A percentile compares a stretch with the other conserved stretches of the same genome.
Conservation (phyloP, 495 filamentous ascomycete genomes). For the Copromyces sp. region DNA sequence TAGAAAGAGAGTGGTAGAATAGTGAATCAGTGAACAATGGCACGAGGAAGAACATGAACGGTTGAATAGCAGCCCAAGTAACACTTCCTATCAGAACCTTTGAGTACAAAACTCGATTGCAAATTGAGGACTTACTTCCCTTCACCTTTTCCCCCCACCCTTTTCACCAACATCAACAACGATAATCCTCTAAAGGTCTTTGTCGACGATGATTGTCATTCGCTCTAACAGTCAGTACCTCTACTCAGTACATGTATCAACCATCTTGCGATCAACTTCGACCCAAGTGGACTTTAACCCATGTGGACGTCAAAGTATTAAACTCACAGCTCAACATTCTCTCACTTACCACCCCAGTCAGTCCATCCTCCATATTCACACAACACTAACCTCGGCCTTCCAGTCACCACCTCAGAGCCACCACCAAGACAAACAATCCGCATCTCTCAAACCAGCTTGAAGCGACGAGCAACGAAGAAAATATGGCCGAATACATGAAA, state of each 20-base stretch:
- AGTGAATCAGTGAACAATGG: not conserved
- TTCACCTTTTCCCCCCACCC: not conserved
- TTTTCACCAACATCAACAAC: not conserved
- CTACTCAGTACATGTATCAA: not conserved
- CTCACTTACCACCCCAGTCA: not conserved
- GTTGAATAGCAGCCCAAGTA: not conserved
- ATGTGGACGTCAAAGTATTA: not conserved
- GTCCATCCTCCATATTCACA: not conserved
- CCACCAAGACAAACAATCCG: not conserved
- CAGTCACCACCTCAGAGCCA: not conserved
- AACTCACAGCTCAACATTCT: not conserved
- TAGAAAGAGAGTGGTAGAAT: not conserved
- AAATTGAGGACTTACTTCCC: not conserved
- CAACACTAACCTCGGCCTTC: not conserved
- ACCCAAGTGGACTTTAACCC: not conserved
- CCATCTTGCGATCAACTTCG: not conserved
- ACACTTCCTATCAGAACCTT: too few relatives aligned
- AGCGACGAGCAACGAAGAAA: not conserved
- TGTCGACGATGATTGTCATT: not conserved
- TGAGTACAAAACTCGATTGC: not conserved
- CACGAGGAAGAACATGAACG: not conserved
- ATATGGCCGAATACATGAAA: not conserved
- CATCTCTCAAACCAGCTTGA: not conserved
- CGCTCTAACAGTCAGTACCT: not conserved
- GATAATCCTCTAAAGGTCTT: not conserved